Evolutionary conservation across 306 rosid genomes (phyloP), one percentile per base, ranked within the genome.

Genomic region (Benincasa hispida): DNA sequence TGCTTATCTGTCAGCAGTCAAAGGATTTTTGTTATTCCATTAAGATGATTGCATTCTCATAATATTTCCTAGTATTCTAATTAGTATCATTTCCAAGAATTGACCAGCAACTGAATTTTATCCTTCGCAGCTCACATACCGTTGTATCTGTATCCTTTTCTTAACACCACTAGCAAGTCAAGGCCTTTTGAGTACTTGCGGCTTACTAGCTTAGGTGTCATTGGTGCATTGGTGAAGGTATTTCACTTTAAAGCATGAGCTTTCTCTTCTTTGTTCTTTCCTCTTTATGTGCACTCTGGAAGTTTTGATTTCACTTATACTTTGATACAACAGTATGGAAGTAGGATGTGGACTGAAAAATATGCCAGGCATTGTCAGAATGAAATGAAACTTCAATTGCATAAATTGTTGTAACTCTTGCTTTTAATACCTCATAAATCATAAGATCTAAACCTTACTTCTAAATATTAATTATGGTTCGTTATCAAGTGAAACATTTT

Each of bases 191-290:
- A 93, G 83, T 84, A 83, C 85, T 83, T 93, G 87, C 89, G 98
- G 81, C 89, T 93, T 41, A 88, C 96, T 62, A 89, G 93, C 84
- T 87, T 93, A 62, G 98, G 98, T 77, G 95, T 93, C 80, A 89
- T 93, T 75, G 95, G 91, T 65, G 98, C 98, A 42, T 69, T 91
- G 77, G 98, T 88, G 87, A 91, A 93, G 96, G 98, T 93, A 85
- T 42, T 75, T 48, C 72, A 19, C 68, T 45, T 74, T 75, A 73
- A 61, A 48, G 60, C 76, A 50, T 72, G 25, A 19, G 76, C 45
- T 72, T 50, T 48, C 37, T 45, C 58, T 21, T n/a, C 18, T 35
- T 39, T 65, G 2, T 65, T 65, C 7, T 10, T n/a, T 5, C 3
- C n/a, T 66, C 39, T 66, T 66, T 66, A n/a, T 11, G 53, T 48